Evolutionary conservation across 177 flowering plant genomes (phyloP), one percentile per base, ranked within the genome.

Genomic region (Vitis hybrid): DNA sequence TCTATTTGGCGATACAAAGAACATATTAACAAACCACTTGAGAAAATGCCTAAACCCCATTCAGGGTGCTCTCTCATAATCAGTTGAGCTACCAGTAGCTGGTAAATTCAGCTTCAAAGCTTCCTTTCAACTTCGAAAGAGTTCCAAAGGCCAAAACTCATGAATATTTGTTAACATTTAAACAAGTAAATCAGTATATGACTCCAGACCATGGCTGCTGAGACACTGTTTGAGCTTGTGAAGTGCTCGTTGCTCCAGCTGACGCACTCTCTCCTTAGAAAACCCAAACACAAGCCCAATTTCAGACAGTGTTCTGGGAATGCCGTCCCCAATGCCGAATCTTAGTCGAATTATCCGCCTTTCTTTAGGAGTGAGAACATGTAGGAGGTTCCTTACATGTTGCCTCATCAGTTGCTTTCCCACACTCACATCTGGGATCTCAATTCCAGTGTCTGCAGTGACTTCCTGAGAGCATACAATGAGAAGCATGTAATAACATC

Each of bases 221-320:
- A 85, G 74, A 71, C 82, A 77, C 52, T 84, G 81, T 81, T 77
- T 95, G 62, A 95, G 92, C 82, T 87, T 90, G 78, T 77, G 71
- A 69, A 91, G 2, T 15, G 99, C 93, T 76, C 84, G 79, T 77
- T 63, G 83, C 80, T 95, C 97, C 60, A 95, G 78, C 70, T 91
- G 94, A 19, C 98, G 80, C 15, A 95, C 83, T 81, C 98, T 84
- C 70, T 93, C 97, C 80, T 86, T 93, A 0, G 94, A 81, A 71
- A 95, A 67, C 3, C 91, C 91, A 75, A 79, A 83, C 18, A 81
- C 56, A 3, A 50, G 57, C 14, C 97, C 97, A 23, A 93, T 85
- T 60, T 89, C 92, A 3, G 86, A 75, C 5, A 91, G 74, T 1
- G 94, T 71, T 63, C 77, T 84, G 60, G 19, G 79, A 40, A 79